Evolutionary conservation across 805 yeast species (phyloP), one percentile per base, ranked within the genome.

Genomic region (Yamadazyma laniorum): DNA sequence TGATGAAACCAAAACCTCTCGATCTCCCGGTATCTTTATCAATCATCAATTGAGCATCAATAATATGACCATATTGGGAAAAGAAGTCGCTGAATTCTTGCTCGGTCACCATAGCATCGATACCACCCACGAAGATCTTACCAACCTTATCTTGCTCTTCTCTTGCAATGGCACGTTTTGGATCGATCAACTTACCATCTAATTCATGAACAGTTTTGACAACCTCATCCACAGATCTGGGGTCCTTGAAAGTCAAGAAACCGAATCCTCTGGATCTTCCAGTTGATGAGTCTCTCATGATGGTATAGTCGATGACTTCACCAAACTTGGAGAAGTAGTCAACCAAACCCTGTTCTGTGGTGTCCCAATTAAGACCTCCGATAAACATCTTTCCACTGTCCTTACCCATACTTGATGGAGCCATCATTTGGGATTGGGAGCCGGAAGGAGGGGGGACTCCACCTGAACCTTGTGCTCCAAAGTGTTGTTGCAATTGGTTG

Each of bases 301-400:
- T 91, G 27, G 91, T 86, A 53, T 85, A 78, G 49, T 90, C 97
- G 29, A 79, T 59, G 38, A 91, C 90, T 47, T 84, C 91, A 51
- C 99, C 99, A 58, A 77, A 91, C 60, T 90, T 82, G 33, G 82
- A 69, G 59, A 91, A 91, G 59, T 91, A 91, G 39, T 79, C 82
- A 49, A 75, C 80, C 63, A 91, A 67, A 23, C 84, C 79, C 46
- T 89, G 95, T 56, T 91, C 98, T 11, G 90, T 82, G 12, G 99
- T 91, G 57, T 91, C 97, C 98, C 98, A 91, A 56, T 91, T 93
- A 52, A 91, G 78, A 35, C 99, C 99, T 47, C 99, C 99, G 61
- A 88, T 79, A 55, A 89, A 89, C 95, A 89, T 85, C 58, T 89
- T 89, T 38, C 95, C 95, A 47, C 81, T 81, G 52, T 86, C 96